These are phyloP conservation scores for Fusarium abutilonis DNA, from an alignment of 2,329 filamentous ascomycete genomes.

Conservation along the genomic window DNA sequence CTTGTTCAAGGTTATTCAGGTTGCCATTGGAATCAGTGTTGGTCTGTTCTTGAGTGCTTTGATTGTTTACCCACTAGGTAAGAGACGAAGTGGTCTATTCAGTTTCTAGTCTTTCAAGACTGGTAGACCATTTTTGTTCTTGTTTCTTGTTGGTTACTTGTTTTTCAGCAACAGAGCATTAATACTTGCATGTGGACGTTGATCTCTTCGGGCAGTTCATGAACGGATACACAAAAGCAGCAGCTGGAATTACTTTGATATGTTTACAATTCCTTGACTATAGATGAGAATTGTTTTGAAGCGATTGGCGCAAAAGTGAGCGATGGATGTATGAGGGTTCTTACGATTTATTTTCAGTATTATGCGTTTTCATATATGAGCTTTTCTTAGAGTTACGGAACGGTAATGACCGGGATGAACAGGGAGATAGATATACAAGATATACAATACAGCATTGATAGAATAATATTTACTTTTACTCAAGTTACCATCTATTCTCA, in stretches of 20 bases:
- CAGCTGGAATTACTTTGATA: slow-evolving; percentile 4
- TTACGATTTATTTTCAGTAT: neutral
- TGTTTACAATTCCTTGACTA: slow-evolving; percentile 3
- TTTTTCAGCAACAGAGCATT: neutral
- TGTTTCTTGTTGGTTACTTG: neutral
- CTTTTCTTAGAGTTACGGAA: slow-evolving; percentile 17
- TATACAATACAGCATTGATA: slow-evolving; percentile 13
- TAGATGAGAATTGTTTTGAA: neutral
- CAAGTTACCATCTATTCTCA: neutral
- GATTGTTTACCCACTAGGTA: slow-evolving; percentile 66
- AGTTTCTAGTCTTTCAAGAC: slow-evolving; percentile 60
- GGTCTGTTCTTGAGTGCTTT: slow-evolving; percentile 66
- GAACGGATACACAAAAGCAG: slow-evolving; percentile 8
- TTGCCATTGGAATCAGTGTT: slow-evolving; percentile 70
- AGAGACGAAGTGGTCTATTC: slow-evolving; percentile 66
- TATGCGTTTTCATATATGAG: slow-evolving; percentile 1
- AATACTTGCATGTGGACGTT: neutral
- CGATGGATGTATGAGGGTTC: slow-evolving; percentile 8
- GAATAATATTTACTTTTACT: neutral
- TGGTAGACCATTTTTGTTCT: neutral
- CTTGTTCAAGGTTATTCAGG: slow-evolving; percentile 67
- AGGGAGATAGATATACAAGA: neutral
- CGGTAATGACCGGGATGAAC: slow-evolving; percentile 24
- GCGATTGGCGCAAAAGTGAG: slow-evolving; percentile 34
- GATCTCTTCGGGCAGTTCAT: neutral